phyloP scores from a whole-genome alignment of 768 basidiomycete genomes.

The Mycena indigotica region DNA sequence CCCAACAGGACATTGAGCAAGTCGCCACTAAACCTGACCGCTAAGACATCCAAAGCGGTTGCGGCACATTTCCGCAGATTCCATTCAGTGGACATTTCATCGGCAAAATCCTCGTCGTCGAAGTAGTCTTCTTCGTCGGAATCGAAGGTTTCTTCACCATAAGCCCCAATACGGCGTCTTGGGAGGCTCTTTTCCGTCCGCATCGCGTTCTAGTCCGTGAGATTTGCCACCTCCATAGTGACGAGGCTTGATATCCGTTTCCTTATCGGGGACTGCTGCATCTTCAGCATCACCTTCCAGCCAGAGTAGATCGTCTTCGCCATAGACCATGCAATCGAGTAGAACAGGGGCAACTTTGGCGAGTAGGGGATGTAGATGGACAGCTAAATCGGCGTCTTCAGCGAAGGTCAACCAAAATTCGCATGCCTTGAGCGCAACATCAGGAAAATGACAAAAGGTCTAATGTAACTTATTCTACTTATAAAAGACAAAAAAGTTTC shows the following conservation, averaged over 20 bases:
- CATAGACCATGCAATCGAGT: conserved; percentile 97
- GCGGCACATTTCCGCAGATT: conserved; percentile 98
- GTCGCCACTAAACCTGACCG: conserved; percentile 89
- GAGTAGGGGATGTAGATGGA: conserved; percentile 82
- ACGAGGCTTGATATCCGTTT: conserved; percentile 93
- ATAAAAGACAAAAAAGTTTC: too few species aligned
- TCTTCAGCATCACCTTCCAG: conserved; percentile 91
- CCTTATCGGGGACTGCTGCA: conserved; percentile 88
- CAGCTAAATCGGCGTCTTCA: conserved; percentile 86
- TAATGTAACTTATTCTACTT: too few species aligned
- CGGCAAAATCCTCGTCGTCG: conserved; percentile 91
- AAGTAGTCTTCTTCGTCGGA: conserved; percentile 87
- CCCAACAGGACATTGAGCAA: conserved; percentile 86
- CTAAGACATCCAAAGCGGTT: conserved; percentile 94
- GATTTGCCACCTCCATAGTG: conserved; percentile 79
- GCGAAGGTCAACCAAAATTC: conserved; percentile 99
- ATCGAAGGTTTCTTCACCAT: conserved; percentile 80
- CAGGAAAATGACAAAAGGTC: too few species aligned
- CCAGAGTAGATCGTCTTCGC: conserved; percentile 94
- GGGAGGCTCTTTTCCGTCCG: conserved; percentile 38
- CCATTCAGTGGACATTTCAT: conserved; percentile 98
- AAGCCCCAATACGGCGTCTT: conserved; percentile 59
- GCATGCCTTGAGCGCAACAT: conserved; percentile 96
- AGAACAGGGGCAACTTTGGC: conserved; percentile 92
- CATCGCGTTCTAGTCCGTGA: conserved; percentile 85